Evolutionary conservation across 129 eudicot genomes (phyloP), one percentile per base, ranked within the genome.

Genomic region (Chrysanthemum makinoi): DNA sequence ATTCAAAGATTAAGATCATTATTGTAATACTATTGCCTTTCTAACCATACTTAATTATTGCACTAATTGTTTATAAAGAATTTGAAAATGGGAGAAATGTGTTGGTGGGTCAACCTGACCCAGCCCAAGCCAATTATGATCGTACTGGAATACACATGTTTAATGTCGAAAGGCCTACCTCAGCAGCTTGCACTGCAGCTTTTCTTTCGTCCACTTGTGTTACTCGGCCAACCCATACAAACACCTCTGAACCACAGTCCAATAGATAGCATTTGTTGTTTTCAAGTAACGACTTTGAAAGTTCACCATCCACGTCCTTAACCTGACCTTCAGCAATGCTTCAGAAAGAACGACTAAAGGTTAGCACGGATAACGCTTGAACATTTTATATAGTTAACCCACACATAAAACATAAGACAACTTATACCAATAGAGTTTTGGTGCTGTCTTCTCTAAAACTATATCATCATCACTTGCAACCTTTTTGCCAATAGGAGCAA

Each of bases 141-240:
- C 13, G 30, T 43, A 53, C 54, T 61, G 50, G 57, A 14, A 13
- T 39, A 39, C 10, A 39, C 10, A 39, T 39, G 46, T 39, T 7
- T 39, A 39, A 39, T 39, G 46, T 39, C 46, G 46, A 39, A 39
- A 65, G 44, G 44, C 22, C 47, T 80, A 89, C 96, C 90, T 95
- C 99, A 62, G 97, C 99, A 79, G 91, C 86, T 85, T 83, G 94
- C 75, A 78, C 80, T 52, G 96, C 97, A 72, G 87, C 81, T 83
- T 95, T 95, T 80, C 99, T 84, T 58, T 95, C 97, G 24, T 95
- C 99, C 74, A 95, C 83, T 84, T 95, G 97, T 68, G 97, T 90
- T 39, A 88, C 96, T 64, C 99, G 91, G 53, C 99, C 97, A 62
- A 95, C 86, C 99, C 99, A 95, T 65, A 95, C 86, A 79, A 80